These are phyloP conservation scores for Alternaria postmessia DNA, from an alignment of 2,329 filamentous ascomycete genomes.

Conservation along the genomic window DNA sequence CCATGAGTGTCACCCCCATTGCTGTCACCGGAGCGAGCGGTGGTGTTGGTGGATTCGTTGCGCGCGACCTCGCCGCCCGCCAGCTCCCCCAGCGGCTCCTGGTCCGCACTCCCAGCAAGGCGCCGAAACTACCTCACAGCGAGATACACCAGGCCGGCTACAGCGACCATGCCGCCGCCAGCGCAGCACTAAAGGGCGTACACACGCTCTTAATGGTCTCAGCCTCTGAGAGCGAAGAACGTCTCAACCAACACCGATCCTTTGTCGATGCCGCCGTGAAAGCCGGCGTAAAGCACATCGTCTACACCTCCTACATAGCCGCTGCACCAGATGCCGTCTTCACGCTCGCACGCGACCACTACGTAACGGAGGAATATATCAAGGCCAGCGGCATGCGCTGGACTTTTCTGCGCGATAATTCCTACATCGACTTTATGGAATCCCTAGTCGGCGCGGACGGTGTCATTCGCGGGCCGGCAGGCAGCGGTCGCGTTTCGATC, in stretches of 20 bases:
- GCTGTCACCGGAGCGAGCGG: too few species aligned
- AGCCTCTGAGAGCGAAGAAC: background rate
- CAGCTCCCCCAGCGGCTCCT: background rate
- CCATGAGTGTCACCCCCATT: too few species aligned
- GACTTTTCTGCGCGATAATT: background rate
- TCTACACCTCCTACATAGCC: background rate
- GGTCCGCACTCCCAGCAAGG: background rate
- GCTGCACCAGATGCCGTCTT: background rate
- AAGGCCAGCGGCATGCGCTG: background rate
- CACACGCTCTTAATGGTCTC: background rate
- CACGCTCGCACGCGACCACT: background rate
- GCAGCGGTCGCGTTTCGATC: background rate
- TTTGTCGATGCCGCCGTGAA: background rate
- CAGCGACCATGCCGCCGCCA: background rate
- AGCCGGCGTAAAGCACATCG: background rate
- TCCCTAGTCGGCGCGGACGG: background rate
- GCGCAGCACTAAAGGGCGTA: background rate
- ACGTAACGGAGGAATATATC: background rate
- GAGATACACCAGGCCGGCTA: background rate
- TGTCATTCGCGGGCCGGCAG: background rate
- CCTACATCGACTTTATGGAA: background rate
- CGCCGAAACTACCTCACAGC: too few species aligned
- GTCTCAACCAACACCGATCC: background rate
- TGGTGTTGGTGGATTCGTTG: too few species aligned
- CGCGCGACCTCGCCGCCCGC: too few species aligned